Evolutionary conservation across 2,329 filamentous ascomycete genomes (phyloP).

Genomic region (Ampelomyces quisqualis): DNA sequence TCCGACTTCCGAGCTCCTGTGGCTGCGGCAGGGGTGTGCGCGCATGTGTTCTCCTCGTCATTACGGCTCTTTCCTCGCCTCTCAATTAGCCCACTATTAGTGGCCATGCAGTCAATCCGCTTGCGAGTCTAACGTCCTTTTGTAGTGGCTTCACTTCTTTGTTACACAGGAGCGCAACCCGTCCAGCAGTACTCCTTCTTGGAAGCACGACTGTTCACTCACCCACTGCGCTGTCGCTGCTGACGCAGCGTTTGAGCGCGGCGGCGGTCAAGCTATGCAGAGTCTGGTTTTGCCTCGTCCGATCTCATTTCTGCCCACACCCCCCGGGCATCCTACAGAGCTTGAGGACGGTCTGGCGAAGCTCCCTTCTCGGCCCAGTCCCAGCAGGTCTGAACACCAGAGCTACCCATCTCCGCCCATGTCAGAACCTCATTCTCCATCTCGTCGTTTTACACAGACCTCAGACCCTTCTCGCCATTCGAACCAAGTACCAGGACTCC

Average conservation of each 20-base stretch:
- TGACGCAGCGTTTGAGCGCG: conserved; percentile 39
- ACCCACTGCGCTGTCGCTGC: conserved; percentile 37
- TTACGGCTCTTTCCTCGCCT: conserved; percentile 23
- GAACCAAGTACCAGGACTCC: conserved; percentile 26
- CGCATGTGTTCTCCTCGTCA: conserved; percentile 10
- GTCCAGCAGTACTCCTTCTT: conserved; percentile 18
- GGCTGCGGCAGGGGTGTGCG: conserved; percentile 8
- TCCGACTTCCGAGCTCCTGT: conserved; percentile 7
- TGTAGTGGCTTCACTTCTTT: conserved; percentile 21
- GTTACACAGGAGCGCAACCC: conserved; percentile 16
- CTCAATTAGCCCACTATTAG: conserved; percentile 34
- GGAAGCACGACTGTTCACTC: conserved; percentile 23
- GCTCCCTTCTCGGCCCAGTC: conserved; percentile 39
- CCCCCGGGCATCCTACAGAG: conserved; percentile 42
- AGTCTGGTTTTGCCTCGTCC: conserved; percentile 45
- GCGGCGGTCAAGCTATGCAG: conserved; percentile 45
- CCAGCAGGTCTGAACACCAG: conserved; percentile 37
- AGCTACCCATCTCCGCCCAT: conserved; percentile 54
- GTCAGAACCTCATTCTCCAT: conserved; percentile 52
- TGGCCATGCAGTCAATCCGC: conserved; percentile 33
- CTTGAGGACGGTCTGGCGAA: conserved; percentile 40
- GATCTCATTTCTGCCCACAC: conserved; percentile 39
- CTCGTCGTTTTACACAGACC: conserved; percentile 39
- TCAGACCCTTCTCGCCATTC: conserved; percentile 35
- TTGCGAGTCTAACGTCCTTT: conserved; percentile 23